Conservation (phyloP, 148 eudicot genomes). For the Amaranthus palmeri region DNA sequence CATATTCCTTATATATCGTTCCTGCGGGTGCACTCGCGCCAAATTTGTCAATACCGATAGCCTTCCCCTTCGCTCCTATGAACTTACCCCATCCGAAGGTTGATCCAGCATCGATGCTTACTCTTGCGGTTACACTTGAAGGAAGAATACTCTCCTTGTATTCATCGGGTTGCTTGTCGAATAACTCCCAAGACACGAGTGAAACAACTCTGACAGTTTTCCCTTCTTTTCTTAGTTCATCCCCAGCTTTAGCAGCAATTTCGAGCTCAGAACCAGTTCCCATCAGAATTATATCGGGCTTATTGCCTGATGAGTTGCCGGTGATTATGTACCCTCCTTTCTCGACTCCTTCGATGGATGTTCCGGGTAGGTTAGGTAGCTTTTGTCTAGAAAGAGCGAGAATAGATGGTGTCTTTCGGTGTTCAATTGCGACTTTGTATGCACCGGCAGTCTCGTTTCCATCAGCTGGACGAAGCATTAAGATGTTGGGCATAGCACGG, state of each 20-base stretch:
- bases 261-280: conserved; percentile 66
- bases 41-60: conserved; percentile 56
- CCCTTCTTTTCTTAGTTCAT: conserved; percentile 60
- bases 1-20: conserved; percentile 56
- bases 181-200: conserved; percentile 58
- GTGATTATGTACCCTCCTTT: conserved; percentile 56
- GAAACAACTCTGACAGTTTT: conserved; percentile 60
- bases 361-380: conserved; percentile 49
- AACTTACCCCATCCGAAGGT: conserved; percentile 65
- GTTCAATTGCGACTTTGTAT: conserved; percentile 50
- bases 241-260: conserved; percentile 58
- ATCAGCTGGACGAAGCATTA: conserved; percentile 69
- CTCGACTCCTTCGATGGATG: conserved; percentile 57
- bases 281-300: conserved; percentile 49
- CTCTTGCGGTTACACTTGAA: conserved; percentile 46
- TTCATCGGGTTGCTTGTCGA: conserved; percentile 43
- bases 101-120: conserved; percentile 63
- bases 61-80: conserved; percentile 53
- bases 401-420: conserved; percentile 53
- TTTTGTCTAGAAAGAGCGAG: conserved; percentile 65
- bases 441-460: conserved; percentile 67
- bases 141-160: conserved; percentile 70
- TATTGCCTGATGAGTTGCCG: conserved; percentile 54
- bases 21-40: conserved; percentile 68
- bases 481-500: conserved; percentile 67